Evolutionary conservation across 1,284 basidiomycete genomes (phyloP).

Genomic region (Gymnopus androsaceus): DNA sequence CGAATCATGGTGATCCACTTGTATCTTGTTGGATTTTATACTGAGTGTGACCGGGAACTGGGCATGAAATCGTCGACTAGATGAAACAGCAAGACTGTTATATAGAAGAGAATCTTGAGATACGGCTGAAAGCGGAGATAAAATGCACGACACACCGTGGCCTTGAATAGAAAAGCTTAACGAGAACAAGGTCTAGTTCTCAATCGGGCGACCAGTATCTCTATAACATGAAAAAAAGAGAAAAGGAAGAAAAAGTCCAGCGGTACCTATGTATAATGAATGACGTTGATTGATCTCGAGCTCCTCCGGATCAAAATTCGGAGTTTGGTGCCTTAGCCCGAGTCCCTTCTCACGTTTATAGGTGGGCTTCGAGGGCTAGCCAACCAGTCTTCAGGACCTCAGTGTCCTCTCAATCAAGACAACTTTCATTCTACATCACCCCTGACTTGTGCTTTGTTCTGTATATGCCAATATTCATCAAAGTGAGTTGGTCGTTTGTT

Average conservation of each 20-base stretch:
- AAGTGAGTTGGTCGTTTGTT: no score
- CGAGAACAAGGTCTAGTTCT: not conserved
- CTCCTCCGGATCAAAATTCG: not conserved
- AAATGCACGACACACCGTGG: not conserved
- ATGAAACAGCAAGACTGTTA: not conserved
- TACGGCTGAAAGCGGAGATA: not conserved
- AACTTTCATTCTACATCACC: no score
- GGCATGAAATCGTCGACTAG: not conserved
- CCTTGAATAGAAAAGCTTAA: not conserved
- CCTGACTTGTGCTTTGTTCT: no score
- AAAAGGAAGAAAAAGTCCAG: not conserved
- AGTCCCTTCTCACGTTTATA: not conserved
- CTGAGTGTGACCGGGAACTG: not conserved
- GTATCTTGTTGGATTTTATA: not conserved
- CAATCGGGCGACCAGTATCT: not conserved
- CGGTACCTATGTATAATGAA: not conserved
- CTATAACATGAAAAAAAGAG: conserved; percentile 1
- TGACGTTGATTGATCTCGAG: conserved; percentile 2
- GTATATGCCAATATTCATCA: no score
- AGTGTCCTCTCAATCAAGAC: no score
- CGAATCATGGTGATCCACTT: conserved; percentile 55
- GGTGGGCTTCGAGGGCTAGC: no score
- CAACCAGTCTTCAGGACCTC: no score
- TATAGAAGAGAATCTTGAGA: not conserved
- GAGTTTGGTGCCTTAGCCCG: not conserved